Base-by-base conservation (phyloP, 1,139 yeast species). In the Spathaspora sp. region DNA sequence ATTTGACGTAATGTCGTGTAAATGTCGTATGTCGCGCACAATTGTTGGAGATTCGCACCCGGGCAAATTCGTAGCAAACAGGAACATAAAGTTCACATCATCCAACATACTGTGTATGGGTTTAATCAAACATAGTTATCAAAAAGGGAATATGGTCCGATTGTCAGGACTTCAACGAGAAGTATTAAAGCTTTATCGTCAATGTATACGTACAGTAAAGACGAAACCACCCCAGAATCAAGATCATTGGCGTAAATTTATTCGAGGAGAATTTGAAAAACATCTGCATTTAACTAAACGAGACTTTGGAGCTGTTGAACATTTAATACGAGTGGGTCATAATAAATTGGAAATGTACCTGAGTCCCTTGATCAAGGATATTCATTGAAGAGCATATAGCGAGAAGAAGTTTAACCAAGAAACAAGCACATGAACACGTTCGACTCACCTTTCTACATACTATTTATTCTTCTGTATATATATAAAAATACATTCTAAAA, bases 281-380 rank as follows among this genome's bases (percentile, higher is more conserved):
- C 74, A 84, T 61, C 68, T 72, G 42, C 57, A 64, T 27, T 64
- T 91, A 13, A 82, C 87, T 29, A 83, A 88, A 60, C 85, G 89
- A 57, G 96, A 89, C 58, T 91, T 91, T 61, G 76, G 85, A 33
- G 88, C 96, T 1, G 82, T 93, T 43, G 99, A 93, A 62, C 93
- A 90, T 66, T 70, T 93, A 41, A 64, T 93, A 36, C 72, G 99
- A 47, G 78, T 79, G 9, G 99, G 98, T 2, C 74, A 79, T 51
- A 80, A 85, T 58, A 75, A 86, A 59, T 72, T 79, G 49, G 96
- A 89, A 52, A 78, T 84, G 81, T 88, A 84, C 56, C 80, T 86
- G 60, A 75, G 78, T 50, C 81, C 86, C 0, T 80, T 77, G 43
- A 81, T 86, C 39, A 85, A 82, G 56, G 85, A 86, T 56, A 85